Base-by-base conservation (phyloP, 176 grass and related monocot genomes). In the Raddia distichophylla region DNA sequence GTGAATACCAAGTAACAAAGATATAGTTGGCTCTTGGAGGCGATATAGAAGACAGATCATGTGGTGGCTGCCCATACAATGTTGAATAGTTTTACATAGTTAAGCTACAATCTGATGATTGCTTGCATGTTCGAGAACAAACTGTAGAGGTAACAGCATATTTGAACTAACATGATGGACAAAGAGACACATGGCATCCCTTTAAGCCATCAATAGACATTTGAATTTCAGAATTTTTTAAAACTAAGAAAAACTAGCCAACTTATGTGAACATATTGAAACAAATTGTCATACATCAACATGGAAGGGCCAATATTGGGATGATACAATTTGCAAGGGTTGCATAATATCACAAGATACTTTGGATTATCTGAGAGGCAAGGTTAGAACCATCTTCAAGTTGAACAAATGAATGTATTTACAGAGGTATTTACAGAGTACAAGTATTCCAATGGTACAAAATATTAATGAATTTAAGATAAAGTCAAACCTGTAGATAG, bases 401-500 rank as follows among this genome's bases (percentile, higher is more conserved):
- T 61, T 53, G 35, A 80, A 32, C 32, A 86, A 69, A 63, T 65
- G 8, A 46, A 71, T 19, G 37, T n/a, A 70, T 72, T 60, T 16
- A 70, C 9, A 78, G 63, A 49, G 50, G 37, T n/a, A 70, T 72
- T 60, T 16, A 70, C 9, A 78, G 63, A 49, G 50, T n/a, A 76
- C 32, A 72, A 49, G 50, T 73, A 76, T 15, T 69, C 13, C 60
- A 46, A 71, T 58, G n/a, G 45, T 58, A 80, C 32, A 47, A 22
- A 89, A 64, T 49, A 67, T 62, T 67, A 73, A 55, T 17, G 7
- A n/a, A 77, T 73, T 62, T n/a, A 75, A 65, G 20, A 8, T 57
- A 50, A 65, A 20, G 22, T 34, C 80, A 56, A 86, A 98, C 95
- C 95, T 98, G 89, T 95, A 98, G 73, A 98, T 98, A 46, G 90